These are phyloP conservation scores for Uncinocarpus reesii DNA, from an alignment of 2,329 filamentous ascomycete genomes.

Conservation along the genomic window DNA sequence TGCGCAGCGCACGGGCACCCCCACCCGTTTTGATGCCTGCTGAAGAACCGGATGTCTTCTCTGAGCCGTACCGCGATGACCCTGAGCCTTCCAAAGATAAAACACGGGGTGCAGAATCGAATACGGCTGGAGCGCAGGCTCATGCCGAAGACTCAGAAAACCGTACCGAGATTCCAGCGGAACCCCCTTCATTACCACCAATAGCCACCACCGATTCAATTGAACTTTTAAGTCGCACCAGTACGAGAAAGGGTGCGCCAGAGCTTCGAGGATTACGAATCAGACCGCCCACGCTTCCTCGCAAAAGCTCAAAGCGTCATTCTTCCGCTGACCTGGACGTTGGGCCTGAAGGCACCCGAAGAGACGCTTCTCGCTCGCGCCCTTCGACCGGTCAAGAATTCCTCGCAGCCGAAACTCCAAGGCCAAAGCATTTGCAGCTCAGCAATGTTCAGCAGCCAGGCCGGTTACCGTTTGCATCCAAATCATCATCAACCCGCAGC, in stretches of 20 bases:
- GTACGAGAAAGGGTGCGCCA: conserved; percentile 48
- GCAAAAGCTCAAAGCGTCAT: conserved; percentile 59
- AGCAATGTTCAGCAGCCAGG: conserved; percentile 20
- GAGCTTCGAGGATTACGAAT: conserved; percentile 30
- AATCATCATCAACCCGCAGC: conserved; percentile 29
- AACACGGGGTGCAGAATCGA: conserved; percentile 16
- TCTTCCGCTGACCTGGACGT: conserved; percentile 17
- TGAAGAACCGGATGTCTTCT: conserved; percentile 47
- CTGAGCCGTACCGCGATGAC: conserved; percentile 54
- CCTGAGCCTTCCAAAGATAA: conserved; percentile 29
- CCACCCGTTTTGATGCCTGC: conserved; percentile 53
- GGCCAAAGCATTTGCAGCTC: conserved; percentile 18
- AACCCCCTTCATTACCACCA: conserved; percentile 49
- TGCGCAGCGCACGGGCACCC: conserved; percentile 78
- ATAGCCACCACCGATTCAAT: conserved; percentile 52
- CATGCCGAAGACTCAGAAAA: conserved; percentile 10
- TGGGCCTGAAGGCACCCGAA: background rate
- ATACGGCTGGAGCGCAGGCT: conserved; percentile 5
- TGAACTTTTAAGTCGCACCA: conserved; percentile 53
- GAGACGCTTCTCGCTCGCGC: background rate
- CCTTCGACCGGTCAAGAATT: background rate
- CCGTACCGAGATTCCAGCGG: conserved; percentile 19
- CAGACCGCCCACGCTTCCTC: conserved; percentile 50
- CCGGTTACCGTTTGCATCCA: conserved; percentile 36
- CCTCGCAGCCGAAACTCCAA: conserved; percentile 2